These are phyloP conservation scores for Coemansia sp. DNA, from an alignment of 192 early-diverging fungal genomes.

Conservation along the genomic window DNA sequence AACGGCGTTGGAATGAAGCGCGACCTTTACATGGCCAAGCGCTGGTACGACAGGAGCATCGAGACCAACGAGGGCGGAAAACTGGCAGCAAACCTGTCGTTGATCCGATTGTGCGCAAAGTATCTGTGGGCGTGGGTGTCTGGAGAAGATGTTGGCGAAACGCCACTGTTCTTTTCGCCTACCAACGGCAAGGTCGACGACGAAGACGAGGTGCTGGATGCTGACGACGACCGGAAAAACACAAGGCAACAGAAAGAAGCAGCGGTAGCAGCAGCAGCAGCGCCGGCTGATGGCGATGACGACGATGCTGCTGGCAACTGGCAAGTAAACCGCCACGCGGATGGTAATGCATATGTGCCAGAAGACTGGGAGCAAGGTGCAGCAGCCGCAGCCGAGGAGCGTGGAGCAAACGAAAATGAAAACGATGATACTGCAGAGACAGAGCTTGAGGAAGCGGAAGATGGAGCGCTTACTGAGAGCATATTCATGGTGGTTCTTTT, in stretches of 20 bases:
- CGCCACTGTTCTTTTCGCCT: slow-evolving; percentile 52
- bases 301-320: background rate
- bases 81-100: slow-evolving; percentile 72
- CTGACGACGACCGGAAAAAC: background rate
- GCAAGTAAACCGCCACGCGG: background rate
- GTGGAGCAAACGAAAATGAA: background rate
- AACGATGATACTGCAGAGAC: slow-evolving; percentile 1
- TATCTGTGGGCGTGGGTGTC: slow-evolving; percentile 65
- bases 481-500: slow-evolving; percentile 30
- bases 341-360: slow-evolving; percentile 3
- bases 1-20: slow-evolving; percentile 84
- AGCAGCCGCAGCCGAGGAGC: background rate
- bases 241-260: background rate
- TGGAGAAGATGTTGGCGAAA: slow-evolving; percentile 59
- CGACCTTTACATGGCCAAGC: slow-evolving; percentile 92
- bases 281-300: background rate
- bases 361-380: slow-evolving; percentile 21
- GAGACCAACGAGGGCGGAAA: slow-evolving; percentile 75
- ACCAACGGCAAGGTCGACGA: slow-evolving; percentile 8
- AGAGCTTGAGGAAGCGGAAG: slow-evolving; percentile 8
- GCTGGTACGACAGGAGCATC: slow-evolving; percentile 85
- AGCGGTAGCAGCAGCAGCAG: background rate
- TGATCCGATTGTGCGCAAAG: slow-evolving; percentile 67
- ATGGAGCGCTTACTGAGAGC: slow-evolving; percentile 24
- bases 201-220: background rate